Base-by-base conservation (phyloP, 495 filamentous ascomycete genomes). In the Lentithecium fluviatile region DNA sequence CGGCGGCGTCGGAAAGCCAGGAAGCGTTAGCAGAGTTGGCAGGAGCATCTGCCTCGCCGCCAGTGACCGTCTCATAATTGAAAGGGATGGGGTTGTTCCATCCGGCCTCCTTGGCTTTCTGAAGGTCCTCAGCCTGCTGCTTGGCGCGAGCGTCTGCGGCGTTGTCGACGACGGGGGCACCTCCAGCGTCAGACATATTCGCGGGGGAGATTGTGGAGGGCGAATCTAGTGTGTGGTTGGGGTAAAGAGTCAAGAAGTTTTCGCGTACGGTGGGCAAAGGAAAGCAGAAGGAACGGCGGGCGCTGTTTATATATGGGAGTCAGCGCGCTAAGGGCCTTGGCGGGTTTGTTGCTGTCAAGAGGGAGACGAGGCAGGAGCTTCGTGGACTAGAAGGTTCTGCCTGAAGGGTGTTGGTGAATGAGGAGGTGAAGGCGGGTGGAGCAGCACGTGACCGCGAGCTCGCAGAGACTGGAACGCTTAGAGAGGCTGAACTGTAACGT, bases 1-100 rank as follows among this genome's bases (percentile, higher is more conserved):
- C 80, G 38, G 42, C 64, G 2, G 65, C 60, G 23, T 64, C 51
- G n/a, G 51, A 52, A 32, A 68, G 60, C 65, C 65, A 89, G 8
- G 68, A 65, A 4, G 73, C 45, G 13, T 17, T 25, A 46, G 32
- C 40, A 43, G 40, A 19, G 21, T 59, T 32, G 0, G 47, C 62
- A 32, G 29, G 29, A 10, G 43, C 15, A 24, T 20, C 49, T 1
- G 32, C 2, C 6, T 24, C 43, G 34, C 48, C 62, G 42, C 62
- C 62, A 6, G 32, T 17, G 45, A 59, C 62, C 11, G 62, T 42
- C 48, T 53, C 49, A 23, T 58, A 58, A 19, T 58, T 53, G 55
- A 65, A 58, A 0, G 62, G 56, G 32, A 59, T 51, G 1, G 48
- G 55, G 37, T 65, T 45, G 45, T 48, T 60, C 62, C 55, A 65